Evolutionary conservation across 306 rosid species (phyloP), one percentile per base, ranked within the genome.

Genomic region (Hippophae rhamnoides): DNA sequence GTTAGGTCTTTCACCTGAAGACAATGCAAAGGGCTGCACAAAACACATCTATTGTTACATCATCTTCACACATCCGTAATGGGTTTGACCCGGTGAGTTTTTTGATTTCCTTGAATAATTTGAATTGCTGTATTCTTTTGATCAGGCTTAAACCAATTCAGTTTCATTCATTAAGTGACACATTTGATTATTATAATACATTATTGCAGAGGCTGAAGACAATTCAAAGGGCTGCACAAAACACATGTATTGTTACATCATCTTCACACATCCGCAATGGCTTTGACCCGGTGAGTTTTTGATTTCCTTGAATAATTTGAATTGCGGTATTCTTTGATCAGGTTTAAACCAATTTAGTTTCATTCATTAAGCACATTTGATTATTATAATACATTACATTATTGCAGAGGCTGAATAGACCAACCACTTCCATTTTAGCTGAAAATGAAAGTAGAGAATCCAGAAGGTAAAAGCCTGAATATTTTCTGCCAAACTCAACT

Each of bases 11-110:
- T 84, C 93, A 77, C 72, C 82, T 88, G 56, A 93, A 83, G 83
- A 88, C 95, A 18, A 74, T 51, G 57, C 89, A 84, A 75, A 93
- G 99, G 80, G 99, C 97, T 61, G 79, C 69, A 84, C 97, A 86
- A 55, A 83, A 84, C 63, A 43, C 78, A 27, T 76, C 81, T 43
- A 65, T 80, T 57, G 68, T 82, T 75, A 75, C 89, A 57, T 79
- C 85, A 58, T 78, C 84, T 41, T 81, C 81, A 8, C 76, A 79
- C 65, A 71, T 43, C 46, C 78, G 78, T 76, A 78, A 61, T 59
- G 79, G 78, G 42, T 70, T 63, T 31, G 65, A 74, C 41, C 71
- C 81, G 88, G 96, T 81, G 52, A 23, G 10, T 61, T 42, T 44
- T 44, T 64, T 47, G 47, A 47, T 52, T 69, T 63, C 8, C 10